Evolutionary conservation across 495 filamentous ascomycete species (phyloP), one percentile per base, ranked within the genome.

Genomic region (Thermothielavioides terrestris): DNA sequence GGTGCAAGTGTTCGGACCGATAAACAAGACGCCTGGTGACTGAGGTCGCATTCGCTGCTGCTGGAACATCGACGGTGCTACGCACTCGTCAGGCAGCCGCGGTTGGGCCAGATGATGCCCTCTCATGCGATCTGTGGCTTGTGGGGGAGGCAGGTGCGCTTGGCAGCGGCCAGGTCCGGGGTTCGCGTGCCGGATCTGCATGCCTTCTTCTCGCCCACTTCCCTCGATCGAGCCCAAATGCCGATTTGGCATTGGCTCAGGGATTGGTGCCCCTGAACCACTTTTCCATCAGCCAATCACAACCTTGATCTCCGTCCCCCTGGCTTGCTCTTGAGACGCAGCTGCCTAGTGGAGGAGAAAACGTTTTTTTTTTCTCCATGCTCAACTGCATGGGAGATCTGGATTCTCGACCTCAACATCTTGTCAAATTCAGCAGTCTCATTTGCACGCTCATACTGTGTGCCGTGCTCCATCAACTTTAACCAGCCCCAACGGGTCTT

Each of bases 1-100:
- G n/a, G n/a, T n/a, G n/a, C n/a, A n/a, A n/a, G 25, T n/a, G 8
- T 28, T 45, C 42, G 42, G 42, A 30, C 42, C 42, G 42, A 45
- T 45, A 45, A 8, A 21, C 5, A 25, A 9, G 26, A 1, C 9
- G 15, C 21, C 43, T 9, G 32, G 21, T 46, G 42, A 35, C 42
- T 46, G n/a, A 36, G 31, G 43, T 46, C 37, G 43, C 32, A 36
- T 10, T 27, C 34, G 7, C 4, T 37, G 11, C 36, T 36, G 20
- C 43, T 23, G 37, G 3, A 44, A 32, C 3, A n/a, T 32, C 28
- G 18, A 30, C n/a, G n/a, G n/a, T n/a, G n/a, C n/a, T n/a, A n/a
- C n/a, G n/a, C n/a, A n/a, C n/a, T n/a, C n/a, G n/a, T n/a, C n/a
- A n/a, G n/a, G n/a, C n/a, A n/a, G n/a, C n/a, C n/a, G n/a, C n/a